Conservation (phyloP, 768 basidiomycete species). For the Phlegmacium glaucopus region DNA sequence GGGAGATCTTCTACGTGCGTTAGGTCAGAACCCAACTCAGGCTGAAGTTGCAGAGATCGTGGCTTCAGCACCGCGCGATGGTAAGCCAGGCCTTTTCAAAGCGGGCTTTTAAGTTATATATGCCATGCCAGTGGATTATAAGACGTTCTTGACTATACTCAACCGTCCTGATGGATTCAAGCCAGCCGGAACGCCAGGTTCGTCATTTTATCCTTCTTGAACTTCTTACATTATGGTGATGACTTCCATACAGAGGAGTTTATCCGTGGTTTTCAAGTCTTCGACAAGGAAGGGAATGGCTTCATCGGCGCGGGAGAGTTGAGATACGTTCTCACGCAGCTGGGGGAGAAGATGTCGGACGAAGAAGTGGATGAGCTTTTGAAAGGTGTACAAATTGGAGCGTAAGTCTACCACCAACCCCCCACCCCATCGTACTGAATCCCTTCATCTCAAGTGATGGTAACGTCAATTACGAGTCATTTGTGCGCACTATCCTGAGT, state of each 20-base stretch:
- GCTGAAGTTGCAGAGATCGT: constrained; percentile 91
- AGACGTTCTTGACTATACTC: constrained; percentile 85
- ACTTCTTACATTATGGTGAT: not conserved
- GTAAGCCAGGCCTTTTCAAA: constrained; percentile 32
- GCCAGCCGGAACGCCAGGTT: constrained; percentile 93
- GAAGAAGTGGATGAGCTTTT: constrained; percentile 97
- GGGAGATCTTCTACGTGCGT: constrained; percentile 88
- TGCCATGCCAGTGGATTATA: constrained; percentile 73
- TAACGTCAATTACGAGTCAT: constrained; percentile 96
- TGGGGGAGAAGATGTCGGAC: constrained; percentile 98
- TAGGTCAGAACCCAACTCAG: constrained; percentile 99
- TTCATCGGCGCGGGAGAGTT: constrained; percentile 91
- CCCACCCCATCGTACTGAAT: constrained; percentile 7
- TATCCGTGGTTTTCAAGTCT: constrained; percentile 98
- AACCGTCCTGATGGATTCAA: constrained; percentile 97
- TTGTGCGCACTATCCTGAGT: constrained; percentile 90
- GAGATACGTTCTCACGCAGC: constrained; percentile 89
- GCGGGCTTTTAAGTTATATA: constrained; percentile 4
- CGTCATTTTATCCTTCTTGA: constrained; percentile 17
- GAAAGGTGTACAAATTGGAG: constrained; percentile 91
- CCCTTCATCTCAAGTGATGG: constrained; percentile 63
- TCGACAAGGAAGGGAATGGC: constrained; percentile 94
- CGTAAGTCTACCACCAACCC: constrained; percentile 46
- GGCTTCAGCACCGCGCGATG: constrained; percentile 67
- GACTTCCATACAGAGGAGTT: constrained; percentile 99